Evolutionary conservation across 805 yeast species (phyloP).

Genomic region (Pichia paraexigua): DNA sequence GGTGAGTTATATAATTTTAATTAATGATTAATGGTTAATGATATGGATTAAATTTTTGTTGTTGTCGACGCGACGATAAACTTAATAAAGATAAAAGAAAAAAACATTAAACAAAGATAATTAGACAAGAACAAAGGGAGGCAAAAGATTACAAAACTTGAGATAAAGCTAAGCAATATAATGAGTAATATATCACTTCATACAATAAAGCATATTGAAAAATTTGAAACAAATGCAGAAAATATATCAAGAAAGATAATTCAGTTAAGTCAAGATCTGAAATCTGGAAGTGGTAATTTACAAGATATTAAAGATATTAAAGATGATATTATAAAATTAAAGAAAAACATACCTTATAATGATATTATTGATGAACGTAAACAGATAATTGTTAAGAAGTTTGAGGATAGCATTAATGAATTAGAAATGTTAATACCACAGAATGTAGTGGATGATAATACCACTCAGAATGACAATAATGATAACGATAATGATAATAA

Average conservation of each 20-base stretch:
- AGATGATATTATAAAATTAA: background rate
- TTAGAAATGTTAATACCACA: background rate
- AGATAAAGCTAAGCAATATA: too few species aligned
- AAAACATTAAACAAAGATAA: background rate
- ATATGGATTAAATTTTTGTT: too few species aligned
- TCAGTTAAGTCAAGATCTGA: background rate
- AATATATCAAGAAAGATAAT: background rate
- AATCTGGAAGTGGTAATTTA: background rate
- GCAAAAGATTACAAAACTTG: too few species aligned
- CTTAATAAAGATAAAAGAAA: too few species aligned
- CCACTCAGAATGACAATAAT: background rate
- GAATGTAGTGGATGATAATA: background rate
- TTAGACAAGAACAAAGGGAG: background rate
- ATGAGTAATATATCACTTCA: background rate
- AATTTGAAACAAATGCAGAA: conserved; percentile 2
- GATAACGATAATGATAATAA: background rate
- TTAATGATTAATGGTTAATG: too few species aligned
- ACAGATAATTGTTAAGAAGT: background rate
- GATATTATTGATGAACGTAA: background rate
- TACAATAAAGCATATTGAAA: background rate
- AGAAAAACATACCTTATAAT: background rate
- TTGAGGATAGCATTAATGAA: background rate
- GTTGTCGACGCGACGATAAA: background rate
- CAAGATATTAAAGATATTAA: background rate
- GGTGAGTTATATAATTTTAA: too few species aligned